Conservation (phyloP, 306 rosid species). For the Inga oerstediana region DNA sequence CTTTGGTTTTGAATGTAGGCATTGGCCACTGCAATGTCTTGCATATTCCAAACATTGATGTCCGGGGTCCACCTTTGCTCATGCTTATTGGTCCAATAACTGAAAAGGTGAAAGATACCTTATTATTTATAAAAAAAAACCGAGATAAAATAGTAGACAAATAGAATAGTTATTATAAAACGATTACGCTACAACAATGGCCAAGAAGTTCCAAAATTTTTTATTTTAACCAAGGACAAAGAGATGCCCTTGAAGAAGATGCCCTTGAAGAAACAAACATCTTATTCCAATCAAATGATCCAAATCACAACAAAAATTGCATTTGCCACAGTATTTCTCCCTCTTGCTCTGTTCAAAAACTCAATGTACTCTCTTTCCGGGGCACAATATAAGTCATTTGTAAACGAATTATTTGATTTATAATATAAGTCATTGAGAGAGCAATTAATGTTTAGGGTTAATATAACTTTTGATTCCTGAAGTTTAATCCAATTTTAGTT, state of each 20-base stretch:
- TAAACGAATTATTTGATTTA: too few species aligned
- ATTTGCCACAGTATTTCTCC: neutral
- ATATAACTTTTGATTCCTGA: too few species aligned
- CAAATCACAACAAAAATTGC: neutral
- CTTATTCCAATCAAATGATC: neutral
- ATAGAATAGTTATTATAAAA: neutral
- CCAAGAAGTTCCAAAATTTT: neutral
- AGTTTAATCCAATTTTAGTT: too few species aligned
- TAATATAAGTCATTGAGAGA: too few species aligned
- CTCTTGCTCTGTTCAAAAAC: too few species aligned
- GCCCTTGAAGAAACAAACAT: neutral
- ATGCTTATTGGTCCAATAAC: slow-evolving; percentile 52
- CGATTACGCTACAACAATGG: neutral
- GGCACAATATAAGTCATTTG: too few species aligned
- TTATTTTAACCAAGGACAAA: neutral
- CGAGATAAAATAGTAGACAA: too few species aligned
- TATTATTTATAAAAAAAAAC: too few species aligned
- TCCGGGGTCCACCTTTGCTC: slow-evolving; percentile 75
- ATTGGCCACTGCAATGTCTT: slow-evolving; percentile 66
- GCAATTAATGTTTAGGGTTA: too few species aligned
- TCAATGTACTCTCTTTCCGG: too few species aligned
- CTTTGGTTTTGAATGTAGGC: slow-evolving; percentile 50
- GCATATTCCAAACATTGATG: slow-evolving; percentile 52
- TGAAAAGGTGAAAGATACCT: neutral
- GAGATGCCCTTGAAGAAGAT: neutral